phyloP scores from a whole-genome alignment of 352 stramenopile species.

The Globisporangium barbulae region DNA sequence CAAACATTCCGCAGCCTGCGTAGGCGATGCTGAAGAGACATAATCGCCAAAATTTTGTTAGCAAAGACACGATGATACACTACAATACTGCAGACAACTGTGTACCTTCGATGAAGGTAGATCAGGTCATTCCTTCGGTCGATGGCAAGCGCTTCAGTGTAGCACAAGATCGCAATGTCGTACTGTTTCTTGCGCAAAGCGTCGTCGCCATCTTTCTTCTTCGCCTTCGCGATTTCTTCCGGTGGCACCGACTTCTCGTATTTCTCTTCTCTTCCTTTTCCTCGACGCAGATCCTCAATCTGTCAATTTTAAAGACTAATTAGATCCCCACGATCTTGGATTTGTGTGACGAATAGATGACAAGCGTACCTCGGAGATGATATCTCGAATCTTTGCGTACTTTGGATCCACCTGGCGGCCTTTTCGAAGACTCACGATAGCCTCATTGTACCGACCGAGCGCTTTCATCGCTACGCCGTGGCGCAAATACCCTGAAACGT shows the following conservation, averaged over 20 bases:
- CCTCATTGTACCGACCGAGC: constrained; percentile 72
- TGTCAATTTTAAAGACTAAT: not conserved
- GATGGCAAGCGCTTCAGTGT: constrained; percentile 45
- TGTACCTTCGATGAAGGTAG: constrained; percentile 43
- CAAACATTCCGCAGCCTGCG: constrained; percentile 30
- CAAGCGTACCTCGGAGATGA: constrained; percentile 41
- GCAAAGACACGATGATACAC: not conserved
- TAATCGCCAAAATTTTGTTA: not conserved
- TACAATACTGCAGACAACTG: not conserved
- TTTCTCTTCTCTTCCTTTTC: constrained; percentile 22
- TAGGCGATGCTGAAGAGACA: constrained; percentile 33
- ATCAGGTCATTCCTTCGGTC: constrained; percentile 52
- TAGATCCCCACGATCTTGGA: not conserved
- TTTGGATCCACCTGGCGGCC: constrained; percentile 73
- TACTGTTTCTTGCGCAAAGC: constrained; percentile 53
- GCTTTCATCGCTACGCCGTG: constrained; percentile 89
- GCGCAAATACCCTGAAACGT: constrained; percentile 82
- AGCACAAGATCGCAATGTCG: constrained; percentile 37
- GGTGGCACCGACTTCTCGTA: constrained; percentile 18
- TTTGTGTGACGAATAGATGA: not conserved
- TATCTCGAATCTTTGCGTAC: constrained; percentile 55
- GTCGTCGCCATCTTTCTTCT: constrained; percentile 39
- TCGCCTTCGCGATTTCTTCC: constrained; percentile 17
- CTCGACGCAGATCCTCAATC: constrained; percentile 16
- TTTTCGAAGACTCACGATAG: constrained; percentile 57